A percentile compares a stretch with the other conserved stretches of the same genome.
Evolutionary conservation across 78 protist species (phyloP).

Genomic region (Dictyostelium intermedium): DNA sequence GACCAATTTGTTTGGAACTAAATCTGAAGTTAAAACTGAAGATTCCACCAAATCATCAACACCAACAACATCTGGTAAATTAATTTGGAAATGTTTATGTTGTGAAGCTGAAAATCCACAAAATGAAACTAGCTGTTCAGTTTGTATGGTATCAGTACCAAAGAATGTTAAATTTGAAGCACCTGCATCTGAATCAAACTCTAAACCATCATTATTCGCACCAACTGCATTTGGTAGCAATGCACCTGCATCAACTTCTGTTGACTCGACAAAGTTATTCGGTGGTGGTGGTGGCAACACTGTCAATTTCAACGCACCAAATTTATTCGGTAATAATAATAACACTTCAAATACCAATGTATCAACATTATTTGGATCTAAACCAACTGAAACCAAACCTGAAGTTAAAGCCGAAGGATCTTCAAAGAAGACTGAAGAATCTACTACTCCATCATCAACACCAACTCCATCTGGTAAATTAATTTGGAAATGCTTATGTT

Average conservation of each 20-base stretch:
- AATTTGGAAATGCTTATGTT: conserved; percentile 51
- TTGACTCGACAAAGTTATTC: not conserved
- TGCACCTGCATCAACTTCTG: not conserved
- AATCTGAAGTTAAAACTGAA: not conserved
- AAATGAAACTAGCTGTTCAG: not conserved
- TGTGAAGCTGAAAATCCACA: conserved; percentile 27
- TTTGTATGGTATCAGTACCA: conserved; percentile 58
- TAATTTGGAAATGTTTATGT: conserved; percentile 49
- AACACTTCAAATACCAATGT: not conserved
- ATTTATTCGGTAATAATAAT: not conserved
- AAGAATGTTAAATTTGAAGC: not conserved
- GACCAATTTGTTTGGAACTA: too few relatives aligned
- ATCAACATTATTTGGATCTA: not conserved
- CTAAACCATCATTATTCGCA: not conserved
- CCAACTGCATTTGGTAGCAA: not conserved
- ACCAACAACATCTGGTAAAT: not conserved
- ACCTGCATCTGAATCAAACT: not conserved
- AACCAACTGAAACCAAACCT: not conserved
- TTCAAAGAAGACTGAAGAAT: not conserved
- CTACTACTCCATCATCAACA: too few relatives aligned
- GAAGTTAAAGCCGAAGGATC: not conserved
- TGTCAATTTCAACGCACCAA: not conserved
- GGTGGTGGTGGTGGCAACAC: not conserved
- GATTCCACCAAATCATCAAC: not conserved
- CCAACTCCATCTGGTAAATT: not conserved